Percentiles rank a stretch among this genome's conserved stretches.
These are phyloP conservation scores for Apocynum venetum DNA, from an alignment of 257 asterid species.

Conservation along the genomic window DNA sequence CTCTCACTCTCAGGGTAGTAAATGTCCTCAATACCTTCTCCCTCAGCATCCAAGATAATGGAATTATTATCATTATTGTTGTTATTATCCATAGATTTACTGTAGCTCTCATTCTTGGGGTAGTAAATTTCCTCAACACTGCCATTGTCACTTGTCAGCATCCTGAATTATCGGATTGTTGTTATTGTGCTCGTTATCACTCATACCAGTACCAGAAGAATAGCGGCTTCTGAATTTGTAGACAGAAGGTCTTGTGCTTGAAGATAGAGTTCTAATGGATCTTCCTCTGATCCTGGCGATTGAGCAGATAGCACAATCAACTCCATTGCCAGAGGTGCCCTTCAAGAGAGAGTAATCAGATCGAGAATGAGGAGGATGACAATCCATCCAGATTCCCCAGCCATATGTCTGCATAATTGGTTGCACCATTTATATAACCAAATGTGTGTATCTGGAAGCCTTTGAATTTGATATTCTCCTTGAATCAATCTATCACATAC, in stretches of 20 bases:
- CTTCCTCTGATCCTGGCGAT: background rate
- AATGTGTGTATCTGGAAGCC: constrained; percentile 59
- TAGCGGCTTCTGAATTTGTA: background rate
- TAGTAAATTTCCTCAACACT: background rate
- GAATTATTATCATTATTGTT: background rate
- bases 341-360: background rate
- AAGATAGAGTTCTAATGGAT: background rate
- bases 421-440: background rate
- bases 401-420: background rate
- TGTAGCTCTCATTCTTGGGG: background rate
- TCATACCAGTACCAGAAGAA: background rate
- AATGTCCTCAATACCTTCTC: background rate
- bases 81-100: background rate
- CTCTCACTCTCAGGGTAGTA: background rate
- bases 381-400: constrained; percentile 1
- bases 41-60: background rate
- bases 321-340: background rate
- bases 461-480: constrained; percentile 69
- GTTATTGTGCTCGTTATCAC: background rate
- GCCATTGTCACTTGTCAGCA: too few relatives aligned
- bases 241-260: background rate
- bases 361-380: background rate
- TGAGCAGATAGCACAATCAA: constrained; percentile 3
- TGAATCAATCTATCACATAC: constrained; percentile 63
- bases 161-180: background rate